These are phyloP conservation scores for Alternaria sp. DNA, from an alignment of 2,329 filamentous ascomycete species.

Conservation along the genomic window DNA sequence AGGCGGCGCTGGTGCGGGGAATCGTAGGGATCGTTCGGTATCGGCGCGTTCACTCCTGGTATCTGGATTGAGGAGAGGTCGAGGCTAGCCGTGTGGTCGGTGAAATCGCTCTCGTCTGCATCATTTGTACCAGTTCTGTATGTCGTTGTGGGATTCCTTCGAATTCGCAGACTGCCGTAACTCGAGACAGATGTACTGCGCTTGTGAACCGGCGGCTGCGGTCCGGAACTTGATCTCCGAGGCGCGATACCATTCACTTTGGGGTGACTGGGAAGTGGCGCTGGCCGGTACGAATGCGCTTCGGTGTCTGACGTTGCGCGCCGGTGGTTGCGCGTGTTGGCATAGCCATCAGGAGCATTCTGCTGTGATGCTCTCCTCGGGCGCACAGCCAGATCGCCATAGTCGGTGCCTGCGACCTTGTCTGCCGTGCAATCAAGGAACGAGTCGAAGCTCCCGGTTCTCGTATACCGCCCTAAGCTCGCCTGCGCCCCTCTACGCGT, in stretches of 20 bases:
- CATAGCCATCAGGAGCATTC: slow-evolving; percentile 11
- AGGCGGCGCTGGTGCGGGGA: slow-evolving; percentile 13
- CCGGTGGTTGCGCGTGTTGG: slow-evolving; percentile 14
- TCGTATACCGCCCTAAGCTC: slow-evolving; percentile 20
- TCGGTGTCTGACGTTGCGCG: slow-evolving; percentile 38
- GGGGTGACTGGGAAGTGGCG: slow-evolving; percentile 35
- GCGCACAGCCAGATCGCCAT: slow-evolving; percentile 24
- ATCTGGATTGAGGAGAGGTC: slow-evolving; percentile 41
- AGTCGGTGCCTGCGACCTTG: slow-evolving; percentile 53
- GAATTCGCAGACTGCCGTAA: slow-evolving; percentile 44
- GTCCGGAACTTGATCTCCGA: slow-evolving; percentile 27
- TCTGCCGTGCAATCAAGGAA: slow-evolving; percentile 65
- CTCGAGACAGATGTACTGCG: slow-evolving; percentile 45
- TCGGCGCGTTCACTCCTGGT: slow-evolving; percentile 46
- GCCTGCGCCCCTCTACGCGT: slow-evolving; percentile 33
- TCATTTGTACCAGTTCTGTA: slow-evolving; percentile 28
- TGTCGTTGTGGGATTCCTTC: slow-evolving; percentile 21
- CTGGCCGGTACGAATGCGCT: slow-evolving; percentile 27
- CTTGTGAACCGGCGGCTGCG: slow-evolving; percentile 23
- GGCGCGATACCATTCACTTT: slow-evolving; percentile 29
- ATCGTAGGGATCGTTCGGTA: slow-evolving; percentile 26
- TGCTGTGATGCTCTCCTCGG: slow-evolving; percentile 26
- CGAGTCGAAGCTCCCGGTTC: slow-evolving; percentile 65
- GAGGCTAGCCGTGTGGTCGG: slow-evolving; percentile 37
- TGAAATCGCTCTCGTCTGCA: slow-evolving; percentile 38